Evolutionary conservation across 83 land plant species (phyloP), one percentile per base, ranked within the genome.

Genomic region (Thuja plicata): DNA sequence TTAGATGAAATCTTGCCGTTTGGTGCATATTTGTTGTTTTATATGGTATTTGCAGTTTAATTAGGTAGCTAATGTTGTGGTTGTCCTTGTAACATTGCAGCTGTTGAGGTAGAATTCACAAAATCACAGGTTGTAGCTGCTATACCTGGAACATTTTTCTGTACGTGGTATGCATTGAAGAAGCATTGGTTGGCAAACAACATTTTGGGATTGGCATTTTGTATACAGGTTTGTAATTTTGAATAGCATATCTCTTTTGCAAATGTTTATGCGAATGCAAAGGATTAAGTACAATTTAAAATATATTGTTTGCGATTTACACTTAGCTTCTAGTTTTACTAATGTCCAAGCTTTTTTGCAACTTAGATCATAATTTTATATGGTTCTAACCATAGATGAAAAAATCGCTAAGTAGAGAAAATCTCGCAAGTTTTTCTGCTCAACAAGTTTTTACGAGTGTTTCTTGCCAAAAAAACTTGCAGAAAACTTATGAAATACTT

Each of bases 141-240:
- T 73, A 94, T 98, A 74, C 99, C 99, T 12, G 98, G 99, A 77
- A 95, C 96, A 35, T 95, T 94, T 73, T 98, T 98, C 76, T 98
- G 99, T 91, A 90, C 92, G 37, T 98, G 99, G 99, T 98, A 98
- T 94, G 99, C 96, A 70, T 87, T 89, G 41, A 86, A 94, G 91
- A 98, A 98, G 89, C 99, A 98, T 92, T 98, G 99, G 99, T 89
- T 98, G 46, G 99, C 99, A 79, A 98, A 98, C 94, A 98, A 98
- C 76, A 90, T 94, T 2, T 92, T 98, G 89, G 99, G 99, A 73
- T 91, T 98, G 82, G 97, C 99, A 55, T 98, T 98, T 90, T 95
- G 96, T 90, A 96, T 98, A 90, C 99, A 98, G 99, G 99, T 98
- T 62, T 57, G 91, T 21, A 79, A 54, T 74, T 45, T 84, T 70